These are phyloP conservation scores for Flaveria brownii DNA, from an alignment of 129 eudicot species.

Conservation along the genomic window DNA sequence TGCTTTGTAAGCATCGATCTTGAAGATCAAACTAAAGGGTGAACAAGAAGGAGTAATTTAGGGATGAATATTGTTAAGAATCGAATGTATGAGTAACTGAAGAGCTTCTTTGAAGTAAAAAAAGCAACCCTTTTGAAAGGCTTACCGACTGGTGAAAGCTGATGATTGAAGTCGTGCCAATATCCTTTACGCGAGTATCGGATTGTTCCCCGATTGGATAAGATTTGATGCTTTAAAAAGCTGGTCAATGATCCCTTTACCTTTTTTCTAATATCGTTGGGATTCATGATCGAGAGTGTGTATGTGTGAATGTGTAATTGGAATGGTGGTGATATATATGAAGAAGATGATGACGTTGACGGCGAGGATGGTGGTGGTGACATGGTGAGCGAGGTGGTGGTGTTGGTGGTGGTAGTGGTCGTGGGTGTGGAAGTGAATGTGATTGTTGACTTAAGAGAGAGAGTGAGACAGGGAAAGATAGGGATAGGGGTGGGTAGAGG, in stretches of 20 bases:
- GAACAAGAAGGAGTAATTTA: conserved; percentile 39
- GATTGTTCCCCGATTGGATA: conserved; percentile 67
- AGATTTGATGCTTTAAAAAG: conserved; percentile 77
- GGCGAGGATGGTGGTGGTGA: no score
- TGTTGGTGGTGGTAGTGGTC: no score
- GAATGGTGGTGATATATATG: no score
- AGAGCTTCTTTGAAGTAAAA: conserved; percentile 84
- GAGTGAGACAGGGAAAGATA: no score
- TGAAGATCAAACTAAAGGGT: conserved; percentile 65
- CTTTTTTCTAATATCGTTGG: no score
- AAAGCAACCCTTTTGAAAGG: conserved; percentile 93
- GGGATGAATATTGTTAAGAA: conserved; percentile 44
- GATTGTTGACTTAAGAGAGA: no score
- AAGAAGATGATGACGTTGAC: no score
- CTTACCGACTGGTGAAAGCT: conserved; percentile 83
- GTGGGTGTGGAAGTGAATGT: no score
- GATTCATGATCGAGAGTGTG: no score
- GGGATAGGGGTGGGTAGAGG: no score
- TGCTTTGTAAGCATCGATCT: conserved; percentile 85
- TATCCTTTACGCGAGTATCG: conserved; percentile 94
- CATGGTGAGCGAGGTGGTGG: no score
- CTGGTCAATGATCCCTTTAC: conserved; percentile 70
- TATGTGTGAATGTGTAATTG: no score
- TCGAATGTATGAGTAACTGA: conserved; percentile 52
- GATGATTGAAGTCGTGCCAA: conserved; percentile 99